phyloP scores from a whole-genome alignment of 495 filamentous ascomycete species.

The Letharia lupina region DNA sequence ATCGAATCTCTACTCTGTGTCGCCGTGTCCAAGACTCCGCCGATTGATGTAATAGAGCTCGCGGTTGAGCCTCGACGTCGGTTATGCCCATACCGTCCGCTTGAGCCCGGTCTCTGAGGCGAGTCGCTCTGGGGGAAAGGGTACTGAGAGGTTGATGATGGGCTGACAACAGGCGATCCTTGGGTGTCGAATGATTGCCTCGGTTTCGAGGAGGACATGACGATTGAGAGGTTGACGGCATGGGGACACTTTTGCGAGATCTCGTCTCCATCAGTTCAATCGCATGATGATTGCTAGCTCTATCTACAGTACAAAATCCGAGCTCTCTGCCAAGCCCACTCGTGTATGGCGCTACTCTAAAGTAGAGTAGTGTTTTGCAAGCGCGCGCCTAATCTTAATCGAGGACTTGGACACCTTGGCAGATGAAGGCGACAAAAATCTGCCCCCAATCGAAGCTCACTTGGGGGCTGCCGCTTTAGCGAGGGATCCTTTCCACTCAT shows the following conservation, averaged over 20 bases:
- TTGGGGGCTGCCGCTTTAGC: too few species aligned
- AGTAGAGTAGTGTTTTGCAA: too few species aligned
- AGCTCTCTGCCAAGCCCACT: not conserved
- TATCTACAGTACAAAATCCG: not conserved
- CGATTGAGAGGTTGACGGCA: constrained; percentile 27
- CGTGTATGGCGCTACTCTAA: too few species aligned
- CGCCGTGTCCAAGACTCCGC: constrained; percentile 62
- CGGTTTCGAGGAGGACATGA: constrained; percentile 57
- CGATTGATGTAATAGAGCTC: constrained; percentile 77
- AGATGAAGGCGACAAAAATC: too few species aligned
- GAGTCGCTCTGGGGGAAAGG: constrained; percentile 45
- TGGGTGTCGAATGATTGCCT: constrained; percentile 66
- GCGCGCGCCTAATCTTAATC: too few species aligned
- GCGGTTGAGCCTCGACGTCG: constrained; percentile 71
- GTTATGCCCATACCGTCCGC: constrained; percentile 36
- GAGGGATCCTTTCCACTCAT: too few species aligned
- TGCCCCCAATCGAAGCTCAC: too few species aligned
- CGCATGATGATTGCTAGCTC: constrained; percentile 1
- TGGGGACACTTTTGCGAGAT: constrained; percentile 9
- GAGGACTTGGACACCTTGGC: too few species aligned
- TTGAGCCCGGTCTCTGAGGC: constrained; percentile 35
- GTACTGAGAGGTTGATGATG: constrained; percentile 47
- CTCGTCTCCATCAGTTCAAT: constrained; percentile 11
- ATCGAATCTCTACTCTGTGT: constrained; percentile 49
- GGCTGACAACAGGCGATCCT: constrained; percentile 43